These are phyloP conservation scores for Truncatella angustata DNA, from an alignment of 2,329 filamentous ascomycete species.

Conservation along the genomic window DNA sequence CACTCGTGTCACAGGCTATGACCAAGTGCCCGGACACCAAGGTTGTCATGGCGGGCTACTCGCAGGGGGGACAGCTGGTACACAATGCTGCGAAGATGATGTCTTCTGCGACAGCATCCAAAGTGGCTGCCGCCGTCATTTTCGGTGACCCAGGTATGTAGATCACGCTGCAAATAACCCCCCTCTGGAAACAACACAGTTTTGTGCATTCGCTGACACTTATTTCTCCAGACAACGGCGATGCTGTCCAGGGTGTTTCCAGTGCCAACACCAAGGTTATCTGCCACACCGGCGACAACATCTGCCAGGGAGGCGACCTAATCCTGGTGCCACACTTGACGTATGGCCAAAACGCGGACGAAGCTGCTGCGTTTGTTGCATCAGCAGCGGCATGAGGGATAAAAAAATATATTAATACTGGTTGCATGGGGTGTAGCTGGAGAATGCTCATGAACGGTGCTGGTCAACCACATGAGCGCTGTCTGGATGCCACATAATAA, in stretches of 20 bases:
- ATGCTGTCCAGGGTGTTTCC: conserved; percentile 27
- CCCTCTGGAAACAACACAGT: neutral
- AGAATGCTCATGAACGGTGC: neutral
- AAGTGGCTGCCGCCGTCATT: conserved; percentile 22
- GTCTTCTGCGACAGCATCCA: conserved; percentile 30
- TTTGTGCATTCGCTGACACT: neutral
- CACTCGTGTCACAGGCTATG: conserved; percentile 29
- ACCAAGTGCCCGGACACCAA: conserved; percentile 42
- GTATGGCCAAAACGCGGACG: conserved; percentile 22
- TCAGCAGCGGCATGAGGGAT: neutral
- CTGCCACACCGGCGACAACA: conserved; percentile 31
- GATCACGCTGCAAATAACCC: neutral
- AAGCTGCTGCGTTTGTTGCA: conserved; percentile 11
- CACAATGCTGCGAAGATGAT: conserved; percentile 41
- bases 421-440: neutral
- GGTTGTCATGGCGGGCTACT: conserved; percentile 47
- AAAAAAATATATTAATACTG: neutral
- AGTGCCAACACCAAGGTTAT: conserved; percentile 20
- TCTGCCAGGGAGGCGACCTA: conserved; percentile 27
- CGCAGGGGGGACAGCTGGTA: conserved; percentile 37
- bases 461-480: neutral
- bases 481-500: neutral
- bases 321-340: conserved; percentile 17
- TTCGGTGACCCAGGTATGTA: conserved; percentile 8
- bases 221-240: conserved; percentile 13